A percentile compares a stretch with the other conserved stretches of the same genome.
Evolutionary conservation across 108 stramenopile species (phyloP).

Genomic region (Cyclostephanos invisitatus): DNA sequence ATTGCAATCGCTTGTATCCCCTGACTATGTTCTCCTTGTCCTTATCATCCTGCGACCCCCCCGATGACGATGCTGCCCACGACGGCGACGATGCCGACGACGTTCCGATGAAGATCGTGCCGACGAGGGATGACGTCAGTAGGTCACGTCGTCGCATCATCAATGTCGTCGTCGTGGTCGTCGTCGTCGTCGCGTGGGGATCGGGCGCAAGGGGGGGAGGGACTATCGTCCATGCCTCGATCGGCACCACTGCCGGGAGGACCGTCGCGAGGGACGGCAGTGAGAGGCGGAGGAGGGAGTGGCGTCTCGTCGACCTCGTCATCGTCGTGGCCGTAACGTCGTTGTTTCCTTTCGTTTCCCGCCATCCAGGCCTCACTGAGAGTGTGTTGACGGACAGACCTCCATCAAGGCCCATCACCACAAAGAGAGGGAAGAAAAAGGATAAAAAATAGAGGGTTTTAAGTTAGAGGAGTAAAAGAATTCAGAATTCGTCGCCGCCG

Average conservation of each 20-base stretch:
- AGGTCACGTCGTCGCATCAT: neutral
- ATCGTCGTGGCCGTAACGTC: no score
- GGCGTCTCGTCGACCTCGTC: neutral
- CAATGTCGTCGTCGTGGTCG: no score
- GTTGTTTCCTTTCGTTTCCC: no score
- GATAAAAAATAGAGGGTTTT: no score
- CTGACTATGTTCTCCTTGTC: constrained; percentile 72
- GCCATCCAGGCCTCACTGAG: no score
- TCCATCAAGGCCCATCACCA: no score
- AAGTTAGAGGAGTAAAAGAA: no score
- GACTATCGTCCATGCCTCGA: neutral
- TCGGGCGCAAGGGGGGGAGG: neutral
- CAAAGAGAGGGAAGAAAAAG: no score
- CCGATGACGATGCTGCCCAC: neutral
- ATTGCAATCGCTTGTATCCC: constrained; percentile 73
- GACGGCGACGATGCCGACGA: neutral
- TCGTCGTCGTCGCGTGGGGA: neutral
- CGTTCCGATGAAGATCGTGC: neutral
- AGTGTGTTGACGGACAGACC: no score
- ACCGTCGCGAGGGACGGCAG: neutral
- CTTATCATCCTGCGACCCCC: constrained; percentile 9
- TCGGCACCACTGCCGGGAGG: neutral
- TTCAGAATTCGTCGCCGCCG: no score
- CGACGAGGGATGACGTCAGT: neutral
- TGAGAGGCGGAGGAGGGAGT: neutral